A percentile compares a stretch with the other conserved stretches of the same genome.
These are phyloP conservation scores for Tulasnella sp. DNA, from an alignment of 768 basidiomycete genomes.

Conservation along the genomic window DNA sequence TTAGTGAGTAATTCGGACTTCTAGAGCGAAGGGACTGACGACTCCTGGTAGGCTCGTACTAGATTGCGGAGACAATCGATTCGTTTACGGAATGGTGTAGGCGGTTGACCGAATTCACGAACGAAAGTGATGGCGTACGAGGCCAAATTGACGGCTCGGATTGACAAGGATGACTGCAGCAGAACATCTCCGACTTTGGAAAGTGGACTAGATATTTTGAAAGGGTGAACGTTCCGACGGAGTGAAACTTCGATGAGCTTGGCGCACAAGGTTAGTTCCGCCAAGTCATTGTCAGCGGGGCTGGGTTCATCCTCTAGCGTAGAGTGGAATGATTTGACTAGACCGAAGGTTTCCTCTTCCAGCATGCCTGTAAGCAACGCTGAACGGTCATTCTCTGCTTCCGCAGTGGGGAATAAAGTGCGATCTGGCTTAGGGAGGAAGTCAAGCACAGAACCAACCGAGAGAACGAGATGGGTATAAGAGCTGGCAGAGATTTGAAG, in stretches of 20 bases:
- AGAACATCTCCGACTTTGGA: background rate
- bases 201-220: background rate
- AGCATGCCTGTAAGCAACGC: background rate
- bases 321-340: background rate
- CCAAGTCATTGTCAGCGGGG: background rate
- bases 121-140: background rate
- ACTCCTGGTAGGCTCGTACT: background rate
- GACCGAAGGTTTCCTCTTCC: background rate
- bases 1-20: background rate
- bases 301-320: background rate
- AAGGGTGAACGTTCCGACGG: background rate
- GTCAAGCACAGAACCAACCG: background rate
- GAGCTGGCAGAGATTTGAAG: background rate
- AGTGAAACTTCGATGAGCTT: background rate
- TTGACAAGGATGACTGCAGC: background rate
- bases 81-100: background rate
- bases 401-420: background rate
- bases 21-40: background rate
- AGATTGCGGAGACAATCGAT: background rate
- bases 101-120: background rate
- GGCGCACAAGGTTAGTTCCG: background rate
- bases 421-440: background rate
- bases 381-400: background rate
- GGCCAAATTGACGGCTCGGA: background rate
- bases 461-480: background rate